Evolutionary conservation across 768 basidiomycete species (phyloP).

Genomic region (Fibroporia radiculosa): DNA sequence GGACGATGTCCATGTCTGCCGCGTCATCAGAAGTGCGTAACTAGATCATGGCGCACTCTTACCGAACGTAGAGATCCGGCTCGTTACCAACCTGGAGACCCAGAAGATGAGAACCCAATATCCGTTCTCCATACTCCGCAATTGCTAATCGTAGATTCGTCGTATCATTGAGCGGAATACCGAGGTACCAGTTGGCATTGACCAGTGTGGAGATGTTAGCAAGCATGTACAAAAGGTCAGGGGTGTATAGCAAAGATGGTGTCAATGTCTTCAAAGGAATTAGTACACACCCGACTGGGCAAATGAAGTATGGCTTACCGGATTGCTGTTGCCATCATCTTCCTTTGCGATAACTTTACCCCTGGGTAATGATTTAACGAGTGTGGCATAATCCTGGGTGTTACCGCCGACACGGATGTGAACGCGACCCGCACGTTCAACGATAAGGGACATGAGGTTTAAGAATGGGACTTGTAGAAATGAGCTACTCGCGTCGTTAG

Average conservation of each 20-base stretch:
- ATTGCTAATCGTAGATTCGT: conserved; percentile 24
- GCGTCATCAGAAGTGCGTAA: not conserved
- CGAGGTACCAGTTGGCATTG: conserved; percentile 42
- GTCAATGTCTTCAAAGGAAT: conserved; percentile 40
- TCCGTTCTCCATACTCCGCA: conserved; percentile 33
- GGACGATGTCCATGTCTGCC: conserved; percentile 31
- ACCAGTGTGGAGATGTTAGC: conserved; percentile 36
- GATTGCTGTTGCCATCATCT: conserved; percentile 26
- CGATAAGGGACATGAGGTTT: conserved; percentile 40
- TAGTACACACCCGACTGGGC: not conserved
- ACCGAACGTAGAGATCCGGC: conserved; percentile 41
- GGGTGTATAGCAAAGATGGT: conserved; percentile 40
- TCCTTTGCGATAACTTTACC: conserved; percentile 48
- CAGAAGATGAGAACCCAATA: conserved; percentile 36
- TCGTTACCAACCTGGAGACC: conserved; percentile 56
- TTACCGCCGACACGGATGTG: conserved; percentile 39
- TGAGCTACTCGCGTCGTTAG: conserved; percentile 28
- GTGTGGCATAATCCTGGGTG: conserved; percentile 39
- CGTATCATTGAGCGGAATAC: conserved; percentile 25
- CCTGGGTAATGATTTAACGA: conserved; percentile 42
- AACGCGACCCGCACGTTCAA: conserved; percentile 36
- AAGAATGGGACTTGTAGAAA: conserved; percentile 41
- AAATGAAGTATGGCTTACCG: conserved; percentile 32
- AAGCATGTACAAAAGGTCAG: conserved; percentile 44
- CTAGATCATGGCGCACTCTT: conserved; percentile 17